Evolutionary conservation across 1,284 basidiomycete genomes (phyloP).

Genomic region (Ceratobasidium sp.): DNA sequence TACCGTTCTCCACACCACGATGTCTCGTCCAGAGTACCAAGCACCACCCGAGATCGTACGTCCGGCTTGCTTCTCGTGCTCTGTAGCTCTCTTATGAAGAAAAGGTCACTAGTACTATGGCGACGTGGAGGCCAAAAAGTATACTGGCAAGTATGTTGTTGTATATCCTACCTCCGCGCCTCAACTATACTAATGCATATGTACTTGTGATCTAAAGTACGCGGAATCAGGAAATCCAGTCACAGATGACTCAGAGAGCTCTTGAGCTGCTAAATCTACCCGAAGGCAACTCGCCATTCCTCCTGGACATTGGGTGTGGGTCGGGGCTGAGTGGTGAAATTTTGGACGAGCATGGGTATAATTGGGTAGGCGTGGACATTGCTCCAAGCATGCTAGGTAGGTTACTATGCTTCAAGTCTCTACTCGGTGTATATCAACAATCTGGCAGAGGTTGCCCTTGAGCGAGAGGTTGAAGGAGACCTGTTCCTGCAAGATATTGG

Average conservation of each 20-base stretch:
- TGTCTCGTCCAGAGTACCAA: conserved; percentile 95
- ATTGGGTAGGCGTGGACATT: conserved; percentile 95
- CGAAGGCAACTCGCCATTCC: conserved; percentile 73
- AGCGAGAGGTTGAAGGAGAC: conserved; percentile 92
- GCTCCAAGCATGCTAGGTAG: conserved; percentile 95
- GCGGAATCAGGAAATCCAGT: conserved; percentile 96
- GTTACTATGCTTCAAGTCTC: conserved; percentile 44
- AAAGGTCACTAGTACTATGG: conserved; percentile 82
- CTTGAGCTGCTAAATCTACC: conserved; percentile 90
- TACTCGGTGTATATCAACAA: background rate
- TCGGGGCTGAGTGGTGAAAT: conserved; percentile 99
- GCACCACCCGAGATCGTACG: conserved; percentile 96
- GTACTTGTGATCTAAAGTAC: conserved; percentile 60
- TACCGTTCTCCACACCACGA: conserved; percentile 50
- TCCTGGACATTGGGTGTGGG: conserved; percentile 97
- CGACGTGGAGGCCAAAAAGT: conserved; percentile 93
- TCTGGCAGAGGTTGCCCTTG: conserved; percentile 83
- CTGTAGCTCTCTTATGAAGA: conserved; percentile 1
- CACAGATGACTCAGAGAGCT: conserved; percentile 96
- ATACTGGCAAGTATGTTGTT: conserved; percentile 86
- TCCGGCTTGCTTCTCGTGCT: conserved; percentile 38
- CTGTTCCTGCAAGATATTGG: conserved; percentile 92
- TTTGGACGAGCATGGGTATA: conserved; percentile 90
- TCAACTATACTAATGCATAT: background rate
- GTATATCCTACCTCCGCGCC: background rate